phyloP scores from a whole-genome alignment of 2,329 filamentous ascomycete genomes.

The Pseudocercospora vitis region DNA sequence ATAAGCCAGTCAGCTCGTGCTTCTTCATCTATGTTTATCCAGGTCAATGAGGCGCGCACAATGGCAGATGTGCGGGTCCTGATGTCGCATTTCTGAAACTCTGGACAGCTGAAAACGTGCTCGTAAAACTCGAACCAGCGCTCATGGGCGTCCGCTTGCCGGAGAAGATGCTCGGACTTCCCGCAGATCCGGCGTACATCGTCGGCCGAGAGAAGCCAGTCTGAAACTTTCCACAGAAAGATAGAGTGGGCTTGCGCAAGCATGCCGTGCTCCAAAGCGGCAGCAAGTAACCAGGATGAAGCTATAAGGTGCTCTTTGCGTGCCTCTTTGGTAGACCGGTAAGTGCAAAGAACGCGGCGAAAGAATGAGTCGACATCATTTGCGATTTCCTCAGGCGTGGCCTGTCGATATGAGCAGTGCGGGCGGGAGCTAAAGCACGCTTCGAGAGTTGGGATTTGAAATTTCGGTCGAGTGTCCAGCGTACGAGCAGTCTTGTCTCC shows the following conservation, averaged over 20 bases:
- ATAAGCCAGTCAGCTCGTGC: neutral
- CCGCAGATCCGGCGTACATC: neutral
- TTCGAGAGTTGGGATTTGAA: too few species aligned
- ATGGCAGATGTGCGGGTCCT: neutral
- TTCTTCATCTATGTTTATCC: neutral
- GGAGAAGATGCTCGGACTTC: neutral
- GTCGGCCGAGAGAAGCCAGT: neutral
- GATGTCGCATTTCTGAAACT: neutral
- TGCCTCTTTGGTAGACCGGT: neutral
- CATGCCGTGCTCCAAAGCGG: neutral
- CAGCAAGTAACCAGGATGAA: neutral
- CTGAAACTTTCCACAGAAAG: neutral
- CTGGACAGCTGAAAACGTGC: neutral
- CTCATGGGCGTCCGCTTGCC: neutral
- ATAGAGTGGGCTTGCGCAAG: neutral
- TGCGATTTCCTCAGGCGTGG: too few species aligned
- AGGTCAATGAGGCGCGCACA: neutral
- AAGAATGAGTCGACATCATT: neutral
- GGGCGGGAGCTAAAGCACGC: too few species aligned
- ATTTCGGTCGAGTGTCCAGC: too few species aligned
- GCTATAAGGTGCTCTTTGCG: neutral
- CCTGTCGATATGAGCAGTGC: too few species aligned
- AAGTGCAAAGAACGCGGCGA: neutral
- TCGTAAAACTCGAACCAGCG: constrained; percentile 2
- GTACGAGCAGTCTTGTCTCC: too few species aligned